A percentile compares a stretch with the other conserved stretches of the same genome.
Evolutionary conservation across 2,329 filamentous ascomycete species (phyloP).

Genomic region (Pseudocercospora eumusae): DNA sequence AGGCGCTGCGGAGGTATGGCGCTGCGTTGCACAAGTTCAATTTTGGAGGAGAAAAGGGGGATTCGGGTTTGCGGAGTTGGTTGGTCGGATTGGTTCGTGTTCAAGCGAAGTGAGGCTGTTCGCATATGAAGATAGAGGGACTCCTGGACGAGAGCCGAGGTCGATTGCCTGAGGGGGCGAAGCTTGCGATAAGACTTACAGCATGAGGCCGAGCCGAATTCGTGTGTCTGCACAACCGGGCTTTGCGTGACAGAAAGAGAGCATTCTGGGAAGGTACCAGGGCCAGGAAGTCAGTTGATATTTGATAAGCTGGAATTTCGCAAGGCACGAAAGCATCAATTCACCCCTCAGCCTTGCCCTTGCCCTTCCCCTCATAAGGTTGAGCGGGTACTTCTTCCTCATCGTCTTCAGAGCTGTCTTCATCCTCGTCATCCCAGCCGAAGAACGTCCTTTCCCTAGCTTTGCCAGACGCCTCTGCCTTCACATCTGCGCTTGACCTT

Average conservation of each 20-base stretch:
- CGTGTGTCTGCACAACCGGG: no score
- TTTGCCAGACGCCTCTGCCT: slow-evolving; percentile 41
- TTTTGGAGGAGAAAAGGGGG: not conserved
- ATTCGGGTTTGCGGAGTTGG: slow-evolving; percentile 4
- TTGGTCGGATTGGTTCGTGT: not conserved
- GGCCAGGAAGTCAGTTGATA: not conserved
- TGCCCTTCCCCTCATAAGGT: slow-evolving; percentile 46
- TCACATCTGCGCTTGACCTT: slow-evolving; percentile 35
- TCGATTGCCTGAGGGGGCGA: no score
- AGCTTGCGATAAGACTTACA: no score
- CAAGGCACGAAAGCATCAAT: not conserved
- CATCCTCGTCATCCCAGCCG: slow-evolving; percentile 76
- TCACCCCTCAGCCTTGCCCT: slow-evolving; percentile 40
- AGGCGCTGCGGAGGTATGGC: slow-evolving; percentile 16
- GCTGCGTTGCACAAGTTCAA: slow-evolving; percentile 10
- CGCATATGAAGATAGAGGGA: no score
- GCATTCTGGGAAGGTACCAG: not conserved
- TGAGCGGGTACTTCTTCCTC: slow-evolving; percentile 39
- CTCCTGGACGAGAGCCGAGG: no score
- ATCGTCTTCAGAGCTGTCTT: slow-evolving; percentile 51
- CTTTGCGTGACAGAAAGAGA: no score
- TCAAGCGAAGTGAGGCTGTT: not conserved
- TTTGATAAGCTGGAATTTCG: not conserved
- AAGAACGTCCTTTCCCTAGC: slow-evolving; percentile 59
- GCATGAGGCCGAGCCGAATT: no score